Percentiles rank a stretch among this genome's conserved stretches.
phyloP scores from a whole-genome alignment of 2,329 filamentous ascomycete genomes.

The Thyridium curvatum region DNA sequence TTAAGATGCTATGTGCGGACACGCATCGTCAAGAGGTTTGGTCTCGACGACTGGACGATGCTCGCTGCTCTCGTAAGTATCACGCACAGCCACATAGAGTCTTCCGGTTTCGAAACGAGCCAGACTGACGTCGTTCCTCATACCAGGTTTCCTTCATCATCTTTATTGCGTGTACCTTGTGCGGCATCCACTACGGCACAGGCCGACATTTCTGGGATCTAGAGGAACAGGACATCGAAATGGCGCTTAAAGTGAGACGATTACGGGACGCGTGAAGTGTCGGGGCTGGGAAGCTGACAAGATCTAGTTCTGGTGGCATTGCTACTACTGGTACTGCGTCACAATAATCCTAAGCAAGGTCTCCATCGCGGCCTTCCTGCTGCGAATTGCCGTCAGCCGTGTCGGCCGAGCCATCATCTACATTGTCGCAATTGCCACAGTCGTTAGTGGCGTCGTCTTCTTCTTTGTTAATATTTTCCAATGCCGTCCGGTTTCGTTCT shows the following conservation, averaged over 20 bases:
- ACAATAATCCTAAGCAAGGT: conserved; percentile 31
- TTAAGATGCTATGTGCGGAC: too few species aligned
- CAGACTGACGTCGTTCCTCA: background rate
- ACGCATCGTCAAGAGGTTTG: conserved; percentile 30
- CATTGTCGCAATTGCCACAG: conserved; percentile 21
- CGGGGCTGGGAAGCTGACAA: too few species aligned
- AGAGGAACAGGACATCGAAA: conserved; percentile 12
- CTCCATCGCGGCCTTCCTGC: conserved; percentile 32
- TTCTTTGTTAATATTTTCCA: conserved; percentile 34
- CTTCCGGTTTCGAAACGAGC: background rate
- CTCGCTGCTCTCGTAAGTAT: conserved; percentile 33
- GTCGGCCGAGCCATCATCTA: conserved; percentile 26
- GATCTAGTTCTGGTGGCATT: conserved; percentile 25
- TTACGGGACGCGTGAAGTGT: too few species aligned
- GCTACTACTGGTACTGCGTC: conserved; percentile 31
- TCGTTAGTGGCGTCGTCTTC: conserved; percentile 19
- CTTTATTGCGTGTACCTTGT: conserved; percentile 22
- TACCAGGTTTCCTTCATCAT: conserved; percentile 25
- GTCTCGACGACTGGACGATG: conserved; percentile 41
- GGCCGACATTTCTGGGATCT: conserved; percentile 16
- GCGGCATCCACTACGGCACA: conserved; percentile 22
- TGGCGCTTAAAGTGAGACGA: conserved; percentile 17
- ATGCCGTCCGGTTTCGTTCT: conserved; percentile 39
- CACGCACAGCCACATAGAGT: conserved; percentile 8
- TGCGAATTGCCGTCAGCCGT: conserved; percentile 27